Evolutionary conservation across 75 land plant species (phyloP), one percentile per base, ranked within the genome.

Genomic region (Ceratopteris richardii): DNA sequence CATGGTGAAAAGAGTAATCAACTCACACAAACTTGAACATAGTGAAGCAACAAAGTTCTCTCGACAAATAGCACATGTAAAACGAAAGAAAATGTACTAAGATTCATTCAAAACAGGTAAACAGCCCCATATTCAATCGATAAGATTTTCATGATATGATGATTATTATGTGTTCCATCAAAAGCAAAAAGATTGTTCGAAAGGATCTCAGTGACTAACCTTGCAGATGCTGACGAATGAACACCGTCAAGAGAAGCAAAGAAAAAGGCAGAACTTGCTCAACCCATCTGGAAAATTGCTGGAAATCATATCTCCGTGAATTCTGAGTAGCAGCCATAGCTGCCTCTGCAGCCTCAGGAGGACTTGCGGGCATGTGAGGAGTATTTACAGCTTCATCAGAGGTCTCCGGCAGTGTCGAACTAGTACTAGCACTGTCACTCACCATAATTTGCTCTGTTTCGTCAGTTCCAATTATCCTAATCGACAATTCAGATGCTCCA

Each of bases 261-360:
- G 86, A 79, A 61, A 87, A 91, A 0, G 93, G 93, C 42, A 91
- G 74, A 44, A 88, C 77, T 69, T 87, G 93, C 58, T 91, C 93
- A 29, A 91, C 72, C 85, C 83, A 91, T 61, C 97, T 69, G 0
- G 86, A 83, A 51, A 74, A 65, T 68, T 78, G 88, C 76, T 91
- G 97, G 60, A 90, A 88, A 57, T 90, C 96, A 59, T 90, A 90
- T 58, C 96, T 81, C 72, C 81, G 93, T 29, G 14, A 25, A 18
- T 41, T 59, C 40, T 33, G 37, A 46, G 12, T 44, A 2, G 14
- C 27, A n/a, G 19, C 22, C 19, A 26, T 39, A 43, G 16, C 47
- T 23, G 25, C 26, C 20, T 39, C 48, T 33, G 44, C 41, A 50
- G 18, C 40, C 27, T 33, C 66, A 33, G 37, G 37, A 2, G 24